Evolutionary conservation across 2,329 filamentous ascomycete genomes (phyloP).

Genomic region (Cytospora leucostoma): DNA sequence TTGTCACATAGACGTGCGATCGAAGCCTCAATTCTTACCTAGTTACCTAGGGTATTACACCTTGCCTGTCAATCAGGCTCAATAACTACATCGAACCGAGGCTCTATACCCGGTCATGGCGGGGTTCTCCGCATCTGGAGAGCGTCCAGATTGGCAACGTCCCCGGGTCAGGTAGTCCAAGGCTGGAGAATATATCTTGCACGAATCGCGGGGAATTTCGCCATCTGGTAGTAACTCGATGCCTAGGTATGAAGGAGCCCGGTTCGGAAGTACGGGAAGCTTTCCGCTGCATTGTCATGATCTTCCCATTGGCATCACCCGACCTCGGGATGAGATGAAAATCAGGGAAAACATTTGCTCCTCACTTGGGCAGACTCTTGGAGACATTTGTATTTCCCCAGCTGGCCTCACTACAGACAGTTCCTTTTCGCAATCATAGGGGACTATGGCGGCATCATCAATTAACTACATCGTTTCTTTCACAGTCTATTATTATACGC

Average conservation of each 20-base stretch:
- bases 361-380: neutral
- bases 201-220: constrained; percentile 19
- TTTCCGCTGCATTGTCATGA: constrained; percentile 2
- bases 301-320: neutral
- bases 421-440: too few relatives aligned
- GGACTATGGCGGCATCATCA: too few relatives aligned
- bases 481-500: too few relatives aligned
- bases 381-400: too few relatives aligned
- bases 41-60: neutral
- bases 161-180: constrained; percentile 1
- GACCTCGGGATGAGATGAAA: neutral
- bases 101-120: constrained; percentile 4
- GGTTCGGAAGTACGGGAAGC: constrained; percentile 14
- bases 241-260: neutral
- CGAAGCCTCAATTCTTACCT: neutral
- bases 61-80: neutral
- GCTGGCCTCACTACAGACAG: too few relatives aligned
- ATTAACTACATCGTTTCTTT: too few relatives aligned
- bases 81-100: constrained; percentile 12
- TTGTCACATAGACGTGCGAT: constrained; percentile 1
- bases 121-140: constrained; percentile 23
- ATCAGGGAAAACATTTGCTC: neutral
- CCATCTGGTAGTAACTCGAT: neutral
- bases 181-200: constrained; percentile 25
- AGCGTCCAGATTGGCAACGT: constrained; percentile 10